phyloP scores from a whole-genome alignment of 208 protist genomes.

The Phytomonas sp. region DNA sequence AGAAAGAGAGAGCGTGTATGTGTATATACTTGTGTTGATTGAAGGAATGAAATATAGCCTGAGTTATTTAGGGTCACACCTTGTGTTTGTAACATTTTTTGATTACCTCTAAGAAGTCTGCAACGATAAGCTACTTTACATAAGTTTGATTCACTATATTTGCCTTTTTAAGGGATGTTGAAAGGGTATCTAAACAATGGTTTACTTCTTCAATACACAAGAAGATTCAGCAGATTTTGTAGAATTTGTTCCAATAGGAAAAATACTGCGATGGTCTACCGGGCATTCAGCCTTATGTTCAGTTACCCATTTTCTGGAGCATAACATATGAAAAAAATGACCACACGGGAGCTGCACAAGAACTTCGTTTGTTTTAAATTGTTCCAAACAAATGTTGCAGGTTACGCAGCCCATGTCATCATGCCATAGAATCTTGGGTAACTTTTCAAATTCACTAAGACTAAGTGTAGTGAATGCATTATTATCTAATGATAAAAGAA shows the following conservation, averaged over 20 bases:
- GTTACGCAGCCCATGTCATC: conserved; percentile 12
- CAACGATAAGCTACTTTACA: background rate
- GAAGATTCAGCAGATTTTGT: too few relatives aligned
- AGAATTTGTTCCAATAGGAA: background rate
- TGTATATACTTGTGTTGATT: background rate
- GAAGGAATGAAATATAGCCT: background rate
- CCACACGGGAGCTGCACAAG: conserved; percentile 58
- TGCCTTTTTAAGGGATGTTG: background rate
- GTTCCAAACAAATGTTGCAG: conserved; percentile 61
- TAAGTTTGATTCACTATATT: background rate
- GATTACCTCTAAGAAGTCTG: background rate
- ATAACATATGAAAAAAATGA: conserved; percentile 61
- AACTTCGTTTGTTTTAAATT: conserved; percentile 20
- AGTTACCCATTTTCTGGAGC: conserved; percentile 60
- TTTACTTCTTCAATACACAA: background rate
- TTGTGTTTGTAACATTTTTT: background rate
- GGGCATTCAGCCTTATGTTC: conserved; percentile 51
- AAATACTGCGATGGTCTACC: conserved; percentile 30
- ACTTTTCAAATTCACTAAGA: conserved; percentile 14
- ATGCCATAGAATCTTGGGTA: conserved; percentile 10
- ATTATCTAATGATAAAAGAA: conserved; percentile 43
- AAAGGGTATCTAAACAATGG: conserved; percentile 2
- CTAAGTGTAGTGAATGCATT: conserved; percentile 23
- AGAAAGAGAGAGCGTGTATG: too few relatives aligned
- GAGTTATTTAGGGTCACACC: background rate